Base-by-base conservation (phyloP, 2,329 filamentous ascomycete genomes). In the Aspergillus sp. region DNA sequence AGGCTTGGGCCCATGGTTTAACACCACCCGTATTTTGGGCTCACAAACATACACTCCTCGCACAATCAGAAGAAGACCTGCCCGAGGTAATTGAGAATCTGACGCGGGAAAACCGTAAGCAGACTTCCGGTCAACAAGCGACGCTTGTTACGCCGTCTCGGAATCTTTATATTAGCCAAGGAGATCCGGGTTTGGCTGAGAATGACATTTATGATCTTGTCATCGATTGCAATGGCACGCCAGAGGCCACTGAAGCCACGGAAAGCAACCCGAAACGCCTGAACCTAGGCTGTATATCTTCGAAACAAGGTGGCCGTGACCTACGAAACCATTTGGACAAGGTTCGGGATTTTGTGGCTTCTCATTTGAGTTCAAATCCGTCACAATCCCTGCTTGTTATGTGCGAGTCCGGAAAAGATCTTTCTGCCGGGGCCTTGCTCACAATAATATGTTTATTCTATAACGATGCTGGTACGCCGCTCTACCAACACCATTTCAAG, bases 1-100 rank as follows among this genome's bases (percentile, higher is more conserved):
- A 99, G 79, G 91, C 90, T 65, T 99, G 95, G 95, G 89, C 92
- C 1, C 78, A 84, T 53, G 91, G 91, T 0, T 82, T 98, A 15
- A 95, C 90, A 0, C 86, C 93, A 0, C 72, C 78, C 0, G 62
- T 93, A 0, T 99, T 96, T 75, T 99, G 95, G 95, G 74, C 74
- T 2, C 80, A 96, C 65, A 79, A 77, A 43, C 77, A 84, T 0
- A 40, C 69, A 6, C 77, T 98, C 11, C 77, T 96, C 19, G 73
- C 73, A 0, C 83, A 87, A 0, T 68, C 82, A 0, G 93, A 97
- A 67, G 82, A 84, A 9, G 85, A 91, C 2, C 73, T 89, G 6
- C 80, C 82, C 0, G 68, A 63, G 11, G 55, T 84, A 6, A 86
- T 87, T 54, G 68, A 68, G n/a, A 60, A 69, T 27, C 64, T 86